phyloP scores from a whole-genome alignment of 495 filamentous ascomycete species.

The Aspergillus kassunensis region DNA sequence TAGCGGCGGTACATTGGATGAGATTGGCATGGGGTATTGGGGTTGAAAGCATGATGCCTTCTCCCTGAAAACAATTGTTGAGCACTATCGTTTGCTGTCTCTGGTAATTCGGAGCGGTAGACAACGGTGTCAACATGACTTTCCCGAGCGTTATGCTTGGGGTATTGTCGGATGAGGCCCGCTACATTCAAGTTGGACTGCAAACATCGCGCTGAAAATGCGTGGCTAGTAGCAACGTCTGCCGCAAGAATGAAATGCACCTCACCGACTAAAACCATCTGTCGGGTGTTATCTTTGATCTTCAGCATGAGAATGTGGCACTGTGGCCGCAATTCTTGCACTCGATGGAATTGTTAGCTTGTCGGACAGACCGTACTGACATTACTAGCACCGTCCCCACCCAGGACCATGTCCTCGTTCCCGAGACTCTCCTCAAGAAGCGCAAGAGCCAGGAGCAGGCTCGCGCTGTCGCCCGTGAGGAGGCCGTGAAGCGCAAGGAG shows the following conservation, averaged over 20 bases:
- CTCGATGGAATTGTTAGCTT: constrained; percentile 71
- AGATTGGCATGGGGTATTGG: constrained; percentile 69
- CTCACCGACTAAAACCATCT: constrained; percentile 76
- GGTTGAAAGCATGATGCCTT: constrained; percentile 64
- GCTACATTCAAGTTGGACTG: constrained; percentile 7
- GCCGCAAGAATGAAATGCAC: constrained; percentile 12
- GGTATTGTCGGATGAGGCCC: constrained; percentile 77
- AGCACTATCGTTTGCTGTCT: constrained; percentile 36
- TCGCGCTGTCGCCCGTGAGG: constrained; percentile 76
- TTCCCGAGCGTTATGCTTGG: constrained; percentile 61
- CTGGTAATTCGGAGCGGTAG: constrained; percentile 18
- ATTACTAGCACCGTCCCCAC: constrained; percentile 78
- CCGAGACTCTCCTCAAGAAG: constrained; percentile 99
- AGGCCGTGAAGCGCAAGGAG: constrained; percentile 81
- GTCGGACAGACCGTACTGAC: constrained; percentile 72
- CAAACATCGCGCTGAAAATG: constrained; percentile 35
- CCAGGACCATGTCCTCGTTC: constrained; percentile 88
- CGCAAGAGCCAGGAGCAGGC: constrained; percentile 99
- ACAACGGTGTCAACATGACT: constrained; percentile 43
- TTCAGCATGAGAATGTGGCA: constrained; percentile 85
- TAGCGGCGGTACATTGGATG: constrained; percentile 41
- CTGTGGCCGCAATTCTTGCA: constrained; percentile 81
- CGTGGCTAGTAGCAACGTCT: constrained; percentile 21
- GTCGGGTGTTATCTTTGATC: constrained; percentile 64
- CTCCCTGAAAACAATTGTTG: constrained; percentile 82